Conservation (phyloP, 2,329 filamentous ascomycete species). For the Penicillium concentricum region DNA sequence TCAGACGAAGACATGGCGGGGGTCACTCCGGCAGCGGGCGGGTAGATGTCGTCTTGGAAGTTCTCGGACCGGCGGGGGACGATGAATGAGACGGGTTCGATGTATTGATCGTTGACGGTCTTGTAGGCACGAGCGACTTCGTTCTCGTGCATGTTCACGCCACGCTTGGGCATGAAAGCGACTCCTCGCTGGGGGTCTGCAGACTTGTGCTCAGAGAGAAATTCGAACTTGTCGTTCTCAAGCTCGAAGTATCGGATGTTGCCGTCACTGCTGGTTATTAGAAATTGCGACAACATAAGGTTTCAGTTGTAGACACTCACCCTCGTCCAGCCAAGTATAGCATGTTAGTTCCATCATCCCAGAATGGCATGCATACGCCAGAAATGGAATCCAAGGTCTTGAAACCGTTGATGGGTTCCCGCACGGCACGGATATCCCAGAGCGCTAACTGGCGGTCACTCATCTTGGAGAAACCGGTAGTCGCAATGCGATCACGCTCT, state of each 20-base stretch:
- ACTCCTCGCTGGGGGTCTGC: conserved; percentile 89
- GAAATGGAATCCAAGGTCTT: conserved; percentile 90
- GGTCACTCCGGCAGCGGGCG: conserved; percentile 76
- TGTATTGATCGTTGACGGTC: conserved; percentile 90
- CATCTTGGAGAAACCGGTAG: conserved; percentile 97
- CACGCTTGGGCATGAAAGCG: conserved; percentile 90
- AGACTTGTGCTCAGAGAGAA: conserved; percentile 96
- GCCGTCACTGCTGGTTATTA: conserved; percentile 65
- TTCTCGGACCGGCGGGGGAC: conserved; percentile 89
- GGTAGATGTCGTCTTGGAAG: conserved; percentile 97
- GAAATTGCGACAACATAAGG: not conserved
- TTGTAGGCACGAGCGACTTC: conserved; percentile 96
- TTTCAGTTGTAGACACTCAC: conserved; percentile 52
- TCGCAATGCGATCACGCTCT: conserved; percentile 92
- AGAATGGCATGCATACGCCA: conserved; percentile 98
- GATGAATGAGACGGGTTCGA: conserved; percentile 97
- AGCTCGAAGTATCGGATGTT: conserved; percentile 99
- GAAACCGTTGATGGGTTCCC: conserved; percentile 85
- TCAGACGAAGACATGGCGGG: conserved; percentile 76
- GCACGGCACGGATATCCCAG: conserved; percentile 82
- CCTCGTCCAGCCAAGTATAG: conserved; percentile 97
- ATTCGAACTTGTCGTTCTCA: conserved; percentile 98
- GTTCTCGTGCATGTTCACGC: conserved; percentile 95
- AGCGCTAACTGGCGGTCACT: conserved; percentile 94
- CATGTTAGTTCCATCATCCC: conserved; percentile 95